Conservation (phyloP, 176 grass and related monocot species). For the Ensete glaucum region DNA sequence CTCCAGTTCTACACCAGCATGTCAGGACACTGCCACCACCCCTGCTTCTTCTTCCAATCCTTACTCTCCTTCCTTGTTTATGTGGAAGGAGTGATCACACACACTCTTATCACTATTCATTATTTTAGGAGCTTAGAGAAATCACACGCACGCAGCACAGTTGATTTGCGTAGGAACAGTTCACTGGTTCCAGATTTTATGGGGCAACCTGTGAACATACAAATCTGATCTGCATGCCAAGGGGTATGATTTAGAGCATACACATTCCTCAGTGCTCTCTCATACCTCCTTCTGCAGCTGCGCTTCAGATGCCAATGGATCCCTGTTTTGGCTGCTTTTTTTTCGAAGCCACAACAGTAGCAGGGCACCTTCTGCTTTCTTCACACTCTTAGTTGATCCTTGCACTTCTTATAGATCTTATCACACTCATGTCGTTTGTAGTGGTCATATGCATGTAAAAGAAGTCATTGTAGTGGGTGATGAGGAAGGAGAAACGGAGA, state of each 20-base stretch:
- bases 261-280: background rate
- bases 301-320: too few species aligned
- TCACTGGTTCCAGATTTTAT: constrained; percentile 42
- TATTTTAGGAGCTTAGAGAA: too few species aligned
- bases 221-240: background rate
- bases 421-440: too few species aligned
- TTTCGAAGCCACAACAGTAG: constrained; percentile 2
- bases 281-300: background rate
- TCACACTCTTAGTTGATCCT: too few species aligned
- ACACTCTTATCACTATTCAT: too few species aligned
- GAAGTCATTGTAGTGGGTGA: too few species aligned
- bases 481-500: too few species aligned
- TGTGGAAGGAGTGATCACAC: constrained; percentile 36
- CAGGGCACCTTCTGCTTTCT: background rate
- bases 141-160: too few species aligned
- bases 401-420: too few species aligned
- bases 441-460: too few species aligned
- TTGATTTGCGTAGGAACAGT: background rate
- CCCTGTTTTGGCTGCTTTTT: constrained; percentile 1
- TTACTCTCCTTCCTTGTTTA: constrained; percentile 26
- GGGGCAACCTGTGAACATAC: constrained; percentile 34
- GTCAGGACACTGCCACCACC: background rate
- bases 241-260: constrained; percentile 3
- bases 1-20: background rate
- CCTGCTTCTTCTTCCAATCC: constrained; percentile 8